Evolutionary conservation across 176 grass and related monocot genomes (phyloP).

Genomic region (Avena sativa): DNA sequence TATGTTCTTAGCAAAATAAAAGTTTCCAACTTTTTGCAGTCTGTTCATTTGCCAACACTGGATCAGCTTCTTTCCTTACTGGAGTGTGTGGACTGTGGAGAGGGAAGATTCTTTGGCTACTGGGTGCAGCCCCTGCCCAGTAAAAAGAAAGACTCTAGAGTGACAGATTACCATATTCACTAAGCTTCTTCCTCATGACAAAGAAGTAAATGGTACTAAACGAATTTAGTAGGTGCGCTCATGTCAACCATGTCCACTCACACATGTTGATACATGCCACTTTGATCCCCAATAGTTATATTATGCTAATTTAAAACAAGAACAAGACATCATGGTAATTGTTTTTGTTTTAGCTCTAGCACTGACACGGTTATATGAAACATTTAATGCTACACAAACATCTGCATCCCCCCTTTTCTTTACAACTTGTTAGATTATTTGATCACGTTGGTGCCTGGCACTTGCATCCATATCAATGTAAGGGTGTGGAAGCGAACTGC

Average conservation of each 20-base stretch:
- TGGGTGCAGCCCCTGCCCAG: neutral
- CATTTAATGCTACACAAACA: neutral
- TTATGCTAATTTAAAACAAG: neutral
- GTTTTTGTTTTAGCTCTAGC: slow-evolving; percentile 6
- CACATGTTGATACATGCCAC: slow-evolving; percentile 9
- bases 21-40: neutral
- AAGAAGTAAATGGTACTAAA: neutral
- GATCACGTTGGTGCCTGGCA: neutral
- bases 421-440: neutral
- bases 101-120: neutral
- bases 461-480: neutral
- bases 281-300: slow-evolving; percentile 25
- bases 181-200: neutral
- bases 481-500: neutral
- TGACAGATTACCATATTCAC: neutral
- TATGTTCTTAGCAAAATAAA: neutral
- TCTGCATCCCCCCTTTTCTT: neutral
- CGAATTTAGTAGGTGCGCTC: slow-evolving; percentile 1
- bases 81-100: neutral
- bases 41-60: neutral
- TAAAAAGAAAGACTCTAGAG: neutral
- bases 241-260: neutral
- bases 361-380: neutral
- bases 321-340: neutral
- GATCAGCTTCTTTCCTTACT: neutral